Evolutionary conservation across 345 rosid species (phyloP).

Genomic region (Hibiscus mutabilis): DNA sequence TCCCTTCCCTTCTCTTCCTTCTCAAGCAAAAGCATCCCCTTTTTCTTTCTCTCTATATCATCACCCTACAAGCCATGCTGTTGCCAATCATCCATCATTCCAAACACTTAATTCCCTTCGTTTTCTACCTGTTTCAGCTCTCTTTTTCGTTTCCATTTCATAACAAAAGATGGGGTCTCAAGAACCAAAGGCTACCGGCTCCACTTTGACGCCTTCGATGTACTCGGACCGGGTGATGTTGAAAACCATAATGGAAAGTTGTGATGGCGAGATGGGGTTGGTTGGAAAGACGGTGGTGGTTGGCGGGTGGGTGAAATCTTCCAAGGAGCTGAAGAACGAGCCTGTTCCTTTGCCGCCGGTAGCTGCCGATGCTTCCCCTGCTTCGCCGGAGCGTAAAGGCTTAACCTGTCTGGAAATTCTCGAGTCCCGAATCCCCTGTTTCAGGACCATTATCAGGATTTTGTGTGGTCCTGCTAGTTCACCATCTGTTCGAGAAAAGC

Average conservation of each 20-base stretch:
- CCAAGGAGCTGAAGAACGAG: conserved; percentile 47
- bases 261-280: conserved; percentile 43
- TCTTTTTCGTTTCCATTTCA: background rate
- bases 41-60: conserved; percentile 25
- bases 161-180: conserved; percentile 24
- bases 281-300: conserved; percentile 45
- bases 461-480: conserved; percentile 36
- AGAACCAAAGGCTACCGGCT: background rate
- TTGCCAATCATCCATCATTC: background rate
- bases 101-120: background rate
- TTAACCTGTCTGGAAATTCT: conserved; percentile 57
- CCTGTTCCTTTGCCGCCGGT: conserved; percentile 17
- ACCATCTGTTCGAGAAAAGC: conserved; percentile 36
- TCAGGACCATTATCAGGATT: conserved; percentile 50
- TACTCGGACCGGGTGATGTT: conserved; percentile 62
- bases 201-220: conserved; percentile 20
- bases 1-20: conserved; percentile 22
- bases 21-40: conserved; percentile 39
- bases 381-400: conserved; percentile 18
- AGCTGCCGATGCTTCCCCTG: conserved; percentile 13
- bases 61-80: conserved; percentile 8
- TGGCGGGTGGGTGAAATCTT: conserved; percentile 92
- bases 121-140: background rate
- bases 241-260: conserved; percentile 37
- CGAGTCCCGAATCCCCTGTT: conserved; percentile 57